Base-by-base conservation (phyloP, 2,329 filamentous ascomycete species). In the Aspergillus neotritici region DNA sequence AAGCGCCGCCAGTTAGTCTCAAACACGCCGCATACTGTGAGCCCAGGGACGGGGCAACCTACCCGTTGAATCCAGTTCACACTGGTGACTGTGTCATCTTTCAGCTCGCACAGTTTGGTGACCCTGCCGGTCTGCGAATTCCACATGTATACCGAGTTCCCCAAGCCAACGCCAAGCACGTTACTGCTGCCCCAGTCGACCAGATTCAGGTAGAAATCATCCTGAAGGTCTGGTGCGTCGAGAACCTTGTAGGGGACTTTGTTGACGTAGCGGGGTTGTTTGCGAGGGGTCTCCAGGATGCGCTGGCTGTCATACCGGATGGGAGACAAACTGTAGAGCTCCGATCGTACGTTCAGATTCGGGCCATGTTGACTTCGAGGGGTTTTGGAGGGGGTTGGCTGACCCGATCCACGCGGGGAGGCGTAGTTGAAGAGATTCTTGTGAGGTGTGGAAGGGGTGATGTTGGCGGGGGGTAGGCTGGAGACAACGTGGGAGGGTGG, bases 161-260 rank as follows among this genome's bases (percentile, higher is more conserved):
- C 90, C 17, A 98, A 72, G 0, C 93, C 93, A 34, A 98, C 93
- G 5, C 91, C 93, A 9, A 98, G 76, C 7, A 95, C 85, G 64
- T 97, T 95, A 54, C 86, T 89, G 57, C 87, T 94, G 34, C 93
- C 93, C 93, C 93, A 98, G 61, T 98, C 93, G 3, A 98, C 91
- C 17, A 98, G 73, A 58, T 98, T 98, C 30, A 98, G 75, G 59
- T 98, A 98, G 66, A 97, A 98, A 62, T 98, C 93, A 60, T 98
- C 93, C 21, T 91, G 90, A 35, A 98, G 72, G 62, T 97, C 93
- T 2, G 93, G 93, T 1, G 93, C 93, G 71, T 98, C 93, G 8
- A 98, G 75, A 2, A 98, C 93, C 67, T 98, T 98, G 69, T 94
- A 98, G 0, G 93, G 93, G 0, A 97, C 91, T 65, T 97, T 97